Evolutionary conservation across 2,329 filamentous ascomycete genomes (phyloP).

Genomic region (Fusarium anthophilum): DNA sequence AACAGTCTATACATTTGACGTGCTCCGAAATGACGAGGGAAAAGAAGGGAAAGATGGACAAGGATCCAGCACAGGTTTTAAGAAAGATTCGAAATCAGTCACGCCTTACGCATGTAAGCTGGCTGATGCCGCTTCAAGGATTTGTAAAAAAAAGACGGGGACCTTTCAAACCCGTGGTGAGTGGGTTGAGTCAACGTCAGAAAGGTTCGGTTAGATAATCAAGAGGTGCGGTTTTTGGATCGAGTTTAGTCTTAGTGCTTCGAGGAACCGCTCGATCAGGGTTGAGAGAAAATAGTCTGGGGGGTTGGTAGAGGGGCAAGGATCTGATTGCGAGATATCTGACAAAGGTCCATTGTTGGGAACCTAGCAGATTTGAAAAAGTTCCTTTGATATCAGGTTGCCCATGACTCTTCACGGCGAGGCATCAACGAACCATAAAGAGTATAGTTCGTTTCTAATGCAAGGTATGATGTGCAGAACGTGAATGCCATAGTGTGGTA

Average conservation of each 20-base stretch:
- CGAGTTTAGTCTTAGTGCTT: slow-evolving; percentile 8
- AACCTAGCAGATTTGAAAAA: slow-evolving; percentile 22
- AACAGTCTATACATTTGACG: not conserved
- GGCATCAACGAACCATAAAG: slow-evolving; percentile 14
- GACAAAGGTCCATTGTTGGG: not conserved
- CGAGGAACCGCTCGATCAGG: slow-evolving; percentile 6
- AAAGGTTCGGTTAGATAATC: slow-evolving; percentile 10
- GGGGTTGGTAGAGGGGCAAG: slow-evolving; percentile 4
- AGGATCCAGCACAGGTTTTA: slow-evolving; percentile 16
- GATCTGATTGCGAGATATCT: slow-evolving; percentile 7
- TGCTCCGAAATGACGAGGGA: not conserved
- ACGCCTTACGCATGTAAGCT: slow-evolving; percentile 29
- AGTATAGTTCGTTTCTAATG: slow-evolving; percentile 20
- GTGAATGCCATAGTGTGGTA: not conserved
- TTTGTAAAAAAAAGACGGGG: slow-evolving; percentile 15
- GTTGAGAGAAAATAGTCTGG: not conserved
- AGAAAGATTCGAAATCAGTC: slow-evolving; percentile 7
- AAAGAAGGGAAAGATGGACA: not conserved
- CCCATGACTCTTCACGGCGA: slow-evolving; percentile 33
- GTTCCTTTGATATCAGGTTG: slow-evolving; percentile 17
- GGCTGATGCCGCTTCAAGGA: slow-evolving; percentile 9
- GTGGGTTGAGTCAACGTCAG: slow-evolving; percentile 31
- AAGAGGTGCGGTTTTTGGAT: not conserved
- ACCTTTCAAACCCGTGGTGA: not conserved
- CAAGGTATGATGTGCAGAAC: slow-evolving; percentile 28